Evolutionary conservation across 495 filamentous ascomycete species (phyloP).

Genomic region (Cairneyella variabilis): DNA sequence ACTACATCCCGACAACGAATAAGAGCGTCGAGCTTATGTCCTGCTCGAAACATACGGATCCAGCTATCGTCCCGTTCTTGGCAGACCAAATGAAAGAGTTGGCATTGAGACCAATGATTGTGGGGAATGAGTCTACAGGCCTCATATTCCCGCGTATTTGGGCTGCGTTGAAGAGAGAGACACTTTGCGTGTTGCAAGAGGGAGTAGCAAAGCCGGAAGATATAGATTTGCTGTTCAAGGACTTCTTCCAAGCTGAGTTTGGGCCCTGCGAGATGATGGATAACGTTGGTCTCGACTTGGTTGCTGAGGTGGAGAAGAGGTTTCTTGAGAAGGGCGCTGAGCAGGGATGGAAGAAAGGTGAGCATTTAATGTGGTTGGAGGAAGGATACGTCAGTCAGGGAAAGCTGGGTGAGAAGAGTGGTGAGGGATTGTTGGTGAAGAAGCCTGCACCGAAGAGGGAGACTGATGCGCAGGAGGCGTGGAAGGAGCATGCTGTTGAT

Average conservation of each 20-base stretch:
- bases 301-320: conserved; percentile 37
- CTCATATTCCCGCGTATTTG: conserved; percentile 58
- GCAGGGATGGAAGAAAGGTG: conserved; percentile 2
- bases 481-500: conserved; percentile 16
- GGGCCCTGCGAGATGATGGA: conserved; percentile 48
- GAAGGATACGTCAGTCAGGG: conserved; percentile 35
- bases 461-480: background rate
- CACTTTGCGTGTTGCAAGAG: conserved; percentile 45
- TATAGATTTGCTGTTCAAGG: conserved; percentile 41
- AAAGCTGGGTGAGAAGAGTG: conserved; percentile 40
- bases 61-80: conserved; percentile 41
- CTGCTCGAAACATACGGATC: conserved; percentile 38
- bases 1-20: conserved; percentile 47
- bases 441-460: background rate
- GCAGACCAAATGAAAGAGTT: conserved; percentile 36
- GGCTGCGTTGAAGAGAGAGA: conserved; percentile 54
- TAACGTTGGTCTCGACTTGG: conserved; percentile 42
- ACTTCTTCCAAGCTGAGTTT: conserved; percentile 42
- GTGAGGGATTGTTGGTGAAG: conserved; percentile 25
- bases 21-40: conserved; percentile 54
- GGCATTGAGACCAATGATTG: conserved; percentile 37
- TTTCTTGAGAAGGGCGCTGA: conserved; percentile 26
- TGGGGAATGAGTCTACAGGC: conserved; percentile 47
- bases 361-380: conserved; percentile 34
- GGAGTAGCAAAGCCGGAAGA: conserved; percentile 38